Evolutionary conservation across 2,329 filamentous ascomycete species (phyloP).

Genomic region (Aspergillus awamori): DNA sequence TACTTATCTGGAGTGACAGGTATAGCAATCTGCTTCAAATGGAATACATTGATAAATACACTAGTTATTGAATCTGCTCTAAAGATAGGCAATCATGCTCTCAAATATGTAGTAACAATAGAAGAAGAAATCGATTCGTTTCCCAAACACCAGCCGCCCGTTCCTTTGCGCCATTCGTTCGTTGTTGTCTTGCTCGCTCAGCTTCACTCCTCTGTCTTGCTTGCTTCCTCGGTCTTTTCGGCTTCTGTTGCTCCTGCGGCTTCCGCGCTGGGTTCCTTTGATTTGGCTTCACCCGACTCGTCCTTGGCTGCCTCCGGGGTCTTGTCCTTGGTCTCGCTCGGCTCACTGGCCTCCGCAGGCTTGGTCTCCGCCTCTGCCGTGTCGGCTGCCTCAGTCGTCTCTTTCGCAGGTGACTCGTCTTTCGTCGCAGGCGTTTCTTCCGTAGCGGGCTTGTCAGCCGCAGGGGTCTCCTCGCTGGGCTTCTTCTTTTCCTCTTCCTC

Average conservation of each 20-base stretch:
- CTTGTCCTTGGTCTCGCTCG: slow-evolving; percentile 19
- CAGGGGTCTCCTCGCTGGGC: slow-evolving; percentile 24
- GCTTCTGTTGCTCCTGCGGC: slow-evolving; percentile 26
- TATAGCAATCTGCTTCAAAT: neutral
- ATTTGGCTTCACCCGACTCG: slow-evolving; percentile 14
- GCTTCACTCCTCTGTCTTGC: slow-evolving; percentile 35
- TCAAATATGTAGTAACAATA: slow-evolving; percentile 16
- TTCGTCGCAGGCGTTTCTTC: slow-evolving; percentile 23
- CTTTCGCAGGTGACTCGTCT: slow-evolving; percentile 24
- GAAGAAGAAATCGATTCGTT: slow-evolving; percentile 10
- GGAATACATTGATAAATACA: neutral
- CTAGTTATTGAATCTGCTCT: slow-evolving; percentile 1
- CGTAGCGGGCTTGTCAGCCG: slow-evolving; percentile 22
- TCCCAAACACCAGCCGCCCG: slow-evolving; percentile 41
- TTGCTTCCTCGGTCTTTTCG: slow-evolving; percentile 35
- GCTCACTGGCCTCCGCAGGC: slow-evolving; percentile 15
- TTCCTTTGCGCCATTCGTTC: slow-evolving; percentile 38
- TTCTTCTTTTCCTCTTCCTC: slow-evolving; percentile 34
- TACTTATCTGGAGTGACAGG: too few species aligned
- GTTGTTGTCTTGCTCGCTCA: slow-evolving; percentile 21
- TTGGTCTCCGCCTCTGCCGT: slow-evolving; percentile 22
- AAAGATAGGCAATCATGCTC: neutral
- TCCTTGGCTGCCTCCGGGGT: slow-evolving; percentile 21
- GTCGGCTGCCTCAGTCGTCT: slow-evolving; percentile 20
- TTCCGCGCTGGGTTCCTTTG: slow-evolving; percentile 20